A percentile compares a stretch with the other conserved stretches of the same genome.
These are phyloP conservation scores for Tylopilus sp. DNA, from an alignment of 768 basidiomycete genomes.

Conservation along the genomic window DNA sequence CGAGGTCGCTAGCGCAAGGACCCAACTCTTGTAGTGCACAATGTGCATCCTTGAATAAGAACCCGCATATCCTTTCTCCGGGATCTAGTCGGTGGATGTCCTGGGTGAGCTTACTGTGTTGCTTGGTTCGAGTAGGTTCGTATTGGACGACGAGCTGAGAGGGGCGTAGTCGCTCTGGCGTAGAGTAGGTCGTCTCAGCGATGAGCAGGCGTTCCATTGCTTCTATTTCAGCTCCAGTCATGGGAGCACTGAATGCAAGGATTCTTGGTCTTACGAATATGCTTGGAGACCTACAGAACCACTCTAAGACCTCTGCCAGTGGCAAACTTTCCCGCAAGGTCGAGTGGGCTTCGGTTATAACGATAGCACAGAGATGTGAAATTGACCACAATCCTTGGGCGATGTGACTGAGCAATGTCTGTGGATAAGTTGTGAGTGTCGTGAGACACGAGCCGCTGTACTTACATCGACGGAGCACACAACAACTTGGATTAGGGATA, in stretches of 20 bases:
- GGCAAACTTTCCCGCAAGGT: slow-evolving; percentile 37
- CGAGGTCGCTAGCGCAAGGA: slow-evolving; percentile 62
- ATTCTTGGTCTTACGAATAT: slow-evolving; percentile 39
- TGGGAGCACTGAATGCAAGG: slow-evolving; percentile 36
- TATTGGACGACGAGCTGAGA: slow-evolving; percentile 55
- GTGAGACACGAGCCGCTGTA: slow-evolving; percentile 4
- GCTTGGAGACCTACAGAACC: slow-evolving; percentile 40
- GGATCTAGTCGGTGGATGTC: slow-evolving; percentile 46
- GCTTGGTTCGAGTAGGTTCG: slow-evolving; percentile 33
- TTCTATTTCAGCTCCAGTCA: slow-evolving; percentile 29
- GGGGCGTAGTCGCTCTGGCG: slow-evolving; percentile 38
- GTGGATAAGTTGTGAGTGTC: slow-evolving; percentile 4
- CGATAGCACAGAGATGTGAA: slow-evolving; percentile 42
- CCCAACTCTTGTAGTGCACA: slow-evolving; percentile 55
- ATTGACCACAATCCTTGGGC: slow-evolving; percentile 37
- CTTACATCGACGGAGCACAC: slow-evolving; percentile 41
- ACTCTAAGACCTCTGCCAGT: slow-evolving; percentile 42
- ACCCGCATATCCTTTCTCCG: slow-evolving; percentile 35
- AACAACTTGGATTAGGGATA: slow-evolving; percentile 33
- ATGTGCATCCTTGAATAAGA: slow-evolving; percentile 46
- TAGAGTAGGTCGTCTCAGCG: slow-evolving; percentile 37
- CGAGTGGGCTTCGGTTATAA: slow-evolving; percentile 42
- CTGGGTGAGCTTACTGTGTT: slow-evolving; percentile 43
- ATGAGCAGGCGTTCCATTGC: slow-evolving; percentile 39
- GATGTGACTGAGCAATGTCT: slow-evolving; percentile 43